Evolutionary conservation across 2,329 filamentous ascomycete species (phyloP).

Genomic region (Xylaria sp.): DNA sequence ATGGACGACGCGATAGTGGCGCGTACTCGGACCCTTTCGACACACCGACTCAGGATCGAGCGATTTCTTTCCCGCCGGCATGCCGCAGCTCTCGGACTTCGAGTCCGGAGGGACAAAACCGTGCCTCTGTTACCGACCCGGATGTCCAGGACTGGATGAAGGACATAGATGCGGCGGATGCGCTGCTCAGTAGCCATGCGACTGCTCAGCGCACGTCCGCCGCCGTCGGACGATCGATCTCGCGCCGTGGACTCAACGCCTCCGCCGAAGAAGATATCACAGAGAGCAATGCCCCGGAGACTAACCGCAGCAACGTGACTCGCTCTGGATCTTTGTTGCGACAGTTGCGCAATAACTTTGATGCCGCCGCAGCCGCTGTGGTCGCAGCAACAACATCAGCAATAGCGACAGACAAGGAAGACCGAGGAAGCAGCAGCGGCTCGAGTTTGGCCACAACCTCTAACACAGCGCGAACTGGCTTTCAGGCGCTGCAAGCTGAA

Average conservation of each 20-base stretch:
- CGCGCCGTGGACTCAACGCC: conserved; percentile 11
- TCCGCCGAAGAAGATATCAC: conserved; percentile 43
- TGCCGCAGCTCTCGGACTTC: conserved; percentile 36
- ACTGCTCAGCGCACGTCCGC: conserved; percentile 30
- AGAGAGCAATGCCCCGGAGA: conserved; percentile 53
- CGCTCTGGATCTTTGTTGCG: conserved; percentile 36
- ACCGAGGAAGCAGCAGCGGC: conserved; percentile 34
- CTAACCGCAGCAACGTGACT: conserved; percentile 41
- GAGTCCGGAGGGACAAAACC: conserved; percentile 37
- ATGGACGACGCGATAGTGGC: conserved; percentile 21
- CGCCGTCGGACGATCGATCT: conserved; percentile 16
- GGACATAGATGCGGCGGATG: conserved; percentile 50
- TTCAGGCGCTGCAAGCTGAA: conserved; percentile 48
- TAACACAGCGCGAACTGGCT: conserved; percentile 50
- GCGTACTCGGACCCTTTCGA: conserved; percentile 45
- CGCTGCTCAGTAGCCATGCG: conserved; percentile 43
- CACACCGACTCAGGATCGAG: conserved; percentile 37
- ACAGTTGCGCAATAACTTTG: conserved; percentile 33
- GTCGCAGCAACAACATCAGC: conserved; percentile 18
- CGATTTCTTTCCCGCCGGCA: conserved; percentile 29
- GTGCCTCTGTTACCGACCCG: conserved; percentile 36
- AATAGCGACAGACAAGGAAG: conserved; percentile 16
- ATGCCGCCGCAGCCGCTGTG: conserved; percentile 30
- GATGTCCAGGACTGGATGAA: conserved; percentile 56
- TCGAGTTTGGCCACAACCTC: conserved; percentile 39